These are phyloP conservation scores for Starmerella lactis-condensi DNA, from an alignment of 805 yeast genomes.

Conservation along the genomic window DNA sequence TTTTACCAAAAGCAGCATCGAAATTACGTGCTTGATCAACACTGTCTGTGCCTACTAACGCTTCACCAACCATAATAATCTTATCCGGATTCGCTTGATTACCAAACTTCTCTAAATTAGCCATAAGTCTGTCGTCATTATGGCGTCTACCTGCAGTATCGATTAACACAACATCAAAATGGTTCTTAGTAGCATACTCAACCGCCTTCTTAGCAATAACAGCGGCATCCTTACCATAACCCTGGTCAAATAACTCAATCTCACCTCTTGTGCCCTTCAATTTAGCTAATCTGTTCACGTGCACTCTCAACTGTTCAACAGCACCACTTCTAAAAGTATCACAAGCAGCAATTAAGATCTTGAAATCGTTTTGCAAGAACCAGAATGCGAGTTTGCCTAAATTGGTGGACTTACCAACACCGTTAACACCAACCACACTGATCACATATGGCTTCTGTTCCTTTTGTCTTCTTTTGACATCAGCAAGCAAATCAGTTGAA, in stretches of 20 bases:
- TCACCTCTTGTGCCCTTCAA: slow-evolving; percentile 29
- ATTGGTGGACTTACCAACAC: slow-evolving; percentile 94
- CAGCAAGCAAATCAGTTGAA: slow-evolving; percentile 69
- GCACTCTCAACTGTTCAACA: slow-evolving; percentile 90
- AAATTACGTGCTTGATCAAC: slow-evolving; percentile 89
- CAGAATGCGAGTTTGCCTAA: slow-evolving; percentile 87
- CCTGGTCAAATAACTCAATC: slow-evolving; percentile 77
- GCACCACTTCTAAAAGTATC: slow-evolving; percentile 98
- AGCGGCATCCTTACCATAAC: slow-evolving; percentile 96
- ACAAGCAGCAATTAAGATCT: slow-evolving; percentile 83
- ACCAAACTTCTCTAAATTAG: slow-evolving; percentile 85
- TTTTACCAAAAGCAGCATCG: slow-evolving; percentile 79
- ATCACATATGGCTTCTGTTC: slow-evolving; percentile 61
- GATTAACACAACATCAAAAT: slow-evolving; percentile 71
- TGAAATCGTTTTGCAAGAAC: slow-evolving; percentile 75
- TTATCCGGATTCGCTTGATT: slow-evolving; percentile 90
- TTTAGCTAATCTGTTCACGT: slow-evolving; percentile 63
- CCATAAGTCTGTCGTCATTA: slow-evolving; percentile 85
- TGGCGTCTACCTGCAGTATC: slow-evolving; percentile 98
- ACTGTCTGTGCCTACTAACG: slow-evolving; percentile 91
- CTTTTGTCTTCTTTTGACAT: slow-evolving; percentile 34
- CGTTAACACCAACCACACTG: slow-evolving; percentile 93
- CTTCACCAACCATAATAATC: slow-evolving; percentile 97
- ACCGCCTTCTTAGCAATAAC: slow-evolving; percentile 84
- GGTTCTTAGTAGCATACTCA: slow-evolving; percentile 47